A percentile compares a stretch with the other conserved stretches of the same genome.
phyloP scores from a whole-genome alignment of 805 yeast species.

The Candida qinlingensis region DNA sequence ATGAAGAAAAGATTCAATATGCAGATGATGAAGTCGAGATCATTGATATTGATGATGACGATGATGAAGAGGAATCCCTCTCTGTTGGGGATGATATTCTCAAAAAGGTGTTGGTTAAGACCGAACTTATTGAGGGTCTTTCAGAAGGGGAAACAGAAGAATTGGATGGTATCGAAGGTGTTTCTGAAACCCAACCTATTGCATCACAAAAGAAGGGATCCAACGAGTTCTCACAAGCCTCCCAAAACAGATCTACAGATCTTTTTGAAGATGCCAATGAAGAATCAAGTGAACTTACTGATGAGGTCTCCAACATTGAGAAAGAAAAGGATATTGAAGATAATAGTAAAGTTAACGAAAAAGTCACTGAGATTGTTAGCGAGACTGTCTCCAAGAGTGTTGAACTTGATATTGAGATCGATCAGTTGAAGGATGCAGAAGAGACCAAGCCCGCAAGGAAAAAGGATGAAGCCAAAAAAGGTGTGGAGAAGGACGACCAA shows the following conservation, averaged over 20 bases:
- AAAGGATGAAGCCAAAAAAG: not conserved
- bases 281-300: not conserved
- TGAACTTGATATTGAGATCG: no score
- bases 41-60: not conserved
- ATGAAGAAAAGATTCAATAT: not conserved
- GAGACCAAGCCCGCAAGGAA: no score
- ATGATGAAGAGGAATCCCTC: no score
- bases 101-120: no score
- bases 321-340: no score
- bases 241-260: not conserved
- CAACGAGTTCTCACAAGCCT: not conserved
- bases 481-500: no score
- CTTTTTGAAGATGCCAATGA: not conserved
- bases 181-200: not conserved
- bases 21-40: not conserved
- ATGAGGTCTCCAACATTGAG: no score
- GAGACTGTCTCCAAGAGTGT: no score
- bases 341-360: no score
- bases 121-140: not conserved
- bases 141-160: not conserved
- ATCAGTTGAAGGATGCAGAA: no score
- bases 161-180: not conserved
- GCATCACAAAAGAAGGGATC: not conserved
- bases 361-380: no score
- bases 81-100: no score